phyloP scores from a whole-genome alignment of 2,329 filamentous ascomycete species.

The Emergomyces africanus region DNA sequence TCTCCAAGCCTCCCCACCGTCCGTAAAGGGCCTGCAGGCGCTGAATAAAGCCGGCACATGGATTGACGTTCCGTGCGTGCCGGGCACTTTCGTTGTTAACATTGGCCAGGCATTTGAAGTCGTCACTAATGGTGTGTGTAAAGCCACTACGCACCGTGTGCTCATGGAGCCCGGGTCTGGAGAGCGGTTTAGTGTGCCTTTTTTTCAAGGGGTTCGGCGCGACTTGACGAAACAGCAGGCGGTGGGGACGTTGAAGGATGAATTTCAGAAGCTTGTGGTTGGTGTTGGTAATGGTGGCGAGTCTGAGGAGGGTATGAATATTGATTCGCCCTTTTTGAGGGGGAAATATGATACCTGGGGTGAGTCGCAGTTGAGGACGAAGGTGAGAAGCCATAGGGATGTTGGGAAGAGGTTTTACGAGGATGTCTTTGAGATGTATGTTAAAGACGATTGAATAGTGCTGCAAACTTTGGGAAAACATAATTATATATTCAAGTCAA shows the following conservation, averaged over 20 bases:
- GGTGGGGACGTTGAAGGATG: slow-evolving; percentile 23
- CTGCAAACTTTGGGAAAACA: background rate
- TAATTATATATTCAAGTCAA: background rate
- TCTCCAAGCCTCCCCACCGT: slow-evolving; percentile 44
- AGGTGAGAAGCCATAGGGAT: slow-evolving; percentile 40
- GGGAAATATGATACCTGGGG: slow-evolving; percentile 44
- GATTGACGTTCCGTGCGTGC: slow-evolving; percentile 28
- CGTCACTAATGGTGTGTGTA: slow-evolving; percentile 33
- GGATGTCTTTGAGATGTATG: slow-evolving; percentile 37
- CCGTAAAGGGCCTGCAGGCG: slow-evolving; percentile 33
- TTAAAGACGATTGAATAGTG: slow-evolving; percentile 25
- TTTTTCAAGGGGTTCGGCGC: slow-evolving; percentile 39
- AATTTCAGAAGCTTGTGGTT: slow-evolving; percentile 23
- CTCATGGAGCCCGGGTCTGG: slow-evolving; percentile 31
- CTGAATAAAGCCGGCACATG: slow-evolving; percentile 30
- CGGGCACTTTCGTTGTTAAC: slow-evolving; percentile 32
- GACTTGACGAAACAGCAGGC: slow-evolving; percentile 35
- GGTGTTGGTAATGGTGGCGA: slow-evolving; percentile 13
- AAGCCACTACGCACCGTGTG: slow-evolving; percentile 31
- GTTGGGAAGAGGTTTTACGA: slow-evolving; percentile 37
- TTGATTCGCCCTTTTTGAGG: slow-evolving; percentile 40
- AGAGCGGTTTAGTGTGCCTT: slow-evolving; percentile 30
- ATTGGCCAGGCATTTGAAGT: slow-evolving; percentile 32
- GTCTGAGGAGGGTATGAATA: slow-evolving; percentile 23
- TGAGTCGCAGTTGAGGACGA: slow-evolving; percentile 42